Conservation (phyloP, 2,329 filamentous ascomycete genomes). For the Calonectria hongkongensis region DNA sequence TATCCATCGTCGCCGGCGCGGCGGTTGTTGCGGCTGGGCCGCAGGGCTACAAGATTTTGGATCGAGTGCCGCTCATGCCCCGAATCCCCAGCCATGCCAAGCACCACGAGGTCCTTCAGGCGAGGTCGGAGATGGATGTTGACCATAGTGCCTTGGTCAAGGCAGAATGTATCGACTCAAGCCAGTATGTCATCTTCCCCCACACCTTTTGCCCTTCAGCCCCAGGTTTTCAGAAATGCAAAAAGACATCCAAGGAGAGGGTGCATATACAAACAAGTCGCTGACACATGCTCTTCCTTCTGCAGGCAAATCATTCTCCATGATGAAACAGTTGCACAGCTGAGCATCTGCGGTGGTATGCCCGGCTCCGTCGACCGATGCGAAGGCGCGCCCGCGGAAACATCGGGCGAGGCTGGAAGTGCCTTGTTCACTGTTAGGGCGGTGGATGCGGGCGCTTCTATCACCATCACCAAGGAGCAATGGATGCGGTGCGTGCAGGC, state of each 20-base stretch:
- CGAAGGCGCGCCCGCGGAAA: slow-evolving; percentile 64
- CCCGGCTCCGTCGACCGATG: slow-evolving; percentile 66
- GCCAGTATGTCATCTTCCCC: slow-evolving; percentile 56
- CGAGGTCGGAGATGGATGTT: slow-evolving; percentile 62
- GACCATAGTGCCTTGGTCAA: slow-evolving; percentile 64
- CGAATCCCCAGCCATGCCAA: slow-evolving; percentile 63
- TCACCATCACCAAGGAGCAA: slow-evolving; percentile 71
- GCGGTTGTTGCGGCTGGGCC: slow-evolving; percentile 59
- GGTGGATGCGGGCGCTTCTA: slow-evolving; percentile 65
- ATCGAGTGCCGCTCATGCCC: slow-evolving; percentile 49
- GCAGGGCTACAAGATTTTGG: slow-evolving; percentile 51
- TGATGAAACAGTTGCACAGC: slow-evolving; percentile 69
- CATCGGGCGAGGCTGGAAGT: slow-evolving; percentile 67
- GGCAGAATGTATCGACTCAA: slow-evolving; percentile 64
- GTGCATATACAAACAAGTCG: slow-evolving; percentile 7
- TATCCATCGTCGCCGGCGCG: slow-evolving; percentile 58
- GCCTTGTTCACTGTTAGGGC: slow-evolving; percentile 69
- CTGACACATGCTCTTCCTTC: slow-evolving; percentile 40
- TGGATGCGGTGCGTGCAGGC: slow-evolving; percentile 74
- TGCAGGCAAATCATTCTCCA: slow-evolving; percentile 66
- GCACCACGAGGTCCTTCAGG: slow-evolving; percentile 66
- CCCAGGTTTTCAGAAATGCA: neutral
- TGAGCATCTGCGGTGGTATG: slow-evolving; percentile 72
- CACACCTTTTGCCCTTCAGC: neutral
- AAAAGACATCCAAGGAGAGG: neutral